Conservation (phyloP, 805 yeast genomes). For the Cyberlindnera maritima region DNA sequence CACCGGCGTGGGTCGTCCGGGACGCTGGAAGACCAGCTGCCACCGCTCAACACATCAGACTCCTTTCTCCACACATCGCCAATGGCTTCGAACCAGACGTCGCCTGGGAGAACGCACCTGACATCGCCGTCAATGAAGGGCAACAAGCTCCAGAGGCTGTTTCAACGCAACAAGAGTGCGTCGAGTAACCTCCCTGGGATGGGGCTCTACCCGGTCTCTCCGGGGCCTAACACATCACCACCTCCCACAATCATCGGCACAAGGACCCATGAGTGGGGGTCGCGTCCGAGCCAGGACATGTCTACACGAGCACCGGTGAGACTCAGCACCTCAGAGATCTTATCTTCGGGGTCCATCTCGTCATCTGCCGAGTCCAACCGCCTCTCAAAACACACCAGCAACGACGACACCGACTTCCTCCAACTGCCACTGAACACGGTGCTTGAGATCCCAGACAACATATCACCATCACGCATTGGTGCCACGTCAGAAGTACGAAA, state of each 20-base stretch:
- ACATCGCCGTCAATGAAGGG: constrained; percentile 14
- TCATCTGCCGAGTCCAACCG: constrained; percentile 7
- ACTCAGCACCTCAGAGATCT: constrained; percentile 1
- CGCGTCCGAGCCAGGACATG: constrained; percentile 2
- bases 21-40: constrained; percentile 5
- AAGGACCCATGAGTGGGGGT: constrained; percentile 50
- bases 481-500: constrained; percentile 2
- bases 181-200: constrained; percentile 14
- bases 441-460: constrained; percentile 20
- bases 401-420: constrained; percentile 7
- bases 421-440: constrained; percentile 22
- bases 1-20: constrained; percentile 35
- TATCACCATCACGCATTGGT: constrained; percentile 1
- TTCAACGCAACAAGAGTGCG: constrained; percentile 22
- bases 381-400: background rate
- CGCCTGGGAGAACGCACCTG: constrained; percentile 1
- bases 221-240: constrained; percentile 11
- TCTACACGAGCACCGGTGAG: background rate
- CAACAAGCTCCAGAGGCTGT: constrained; percentile 25
- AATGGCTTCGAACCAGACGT: background rate
- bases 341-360: constrained; percentile 6
- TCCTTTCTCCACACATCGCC: constrained; percentile 5
- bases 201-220: constrained; percentile 20
- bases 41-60: background rate
- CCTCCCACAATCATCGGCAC: constrained; percentile 44